A percentile compares a stretch with the other conserved stretches of the same genome.
phyloP scores from a whole-genome alignment of 208 protist genomes.

The Leishmania arabica region DNA sequence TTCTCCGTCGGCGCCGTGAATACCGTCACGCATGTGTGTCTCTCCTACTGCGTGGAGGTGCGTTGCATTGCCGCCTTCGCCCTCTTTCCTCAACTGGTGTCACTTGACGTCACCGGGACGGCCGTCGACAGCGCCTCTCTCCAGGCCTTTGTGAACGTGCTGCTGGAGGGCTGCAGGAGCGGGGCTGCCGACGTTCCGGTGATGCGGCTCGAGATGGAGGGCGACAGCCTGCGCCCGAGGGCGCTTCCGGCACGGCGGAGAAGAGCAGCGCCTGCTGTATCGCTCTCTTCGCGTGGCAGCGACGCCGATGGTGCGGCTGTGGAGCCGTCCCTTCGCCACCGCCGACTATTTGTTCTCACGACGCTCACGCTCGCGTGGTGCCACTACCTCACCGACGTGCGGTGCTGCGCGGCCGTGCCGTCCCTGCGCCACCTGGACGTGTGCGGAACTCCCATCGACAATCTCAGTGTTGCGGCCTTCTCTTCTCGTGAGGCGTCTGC shows the following conservation, averaged over 20 bases:
- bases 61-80: slow-evolving; percentile 31
- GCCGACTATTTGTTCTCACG: slow-evolving; percentile 22
- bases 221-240: background rate
- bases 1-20: background rate
- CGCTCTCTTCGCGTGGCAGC: background rate
- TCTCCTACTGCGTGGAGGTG: slow-evolving; percentile 32
- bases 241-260: background rate
- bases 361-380: slow-evolving; percentile 28
- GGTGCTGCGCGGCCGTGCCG: slow-evolving; percentile 25
- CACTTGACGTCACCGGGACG: slow-evolving; percentile 31
- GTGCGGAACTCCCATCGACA: slow-evolving; percentile 11
- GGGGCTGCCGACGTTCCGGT: background rate
- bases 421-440: slow-evolving; percentile 27
- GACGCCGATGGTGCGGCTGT: background rate
- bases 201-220: slow-evolving; percentile 6
- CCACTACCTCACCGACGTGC: slow-evolving; percentile 32
- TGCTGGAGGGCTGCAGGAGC: slow-evolving; percentile 17
- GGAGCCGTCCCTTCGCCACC: background rate
- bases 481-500: background rate
- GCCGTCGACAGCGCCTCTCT: slow-evolving; percentile 38
- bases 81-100: slow-evolving; percentile 10
- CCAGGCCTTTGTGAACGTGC: slow-evolving; percentile 26
- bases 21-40: slow-evolving; percentile 17
- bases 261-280: background rate
- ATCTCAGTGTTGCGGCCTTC: slow-evolving; percentile 14